Conservation (phyloP, 495 filamentous ascomycete species). For the Evernia prunastri region DNA sequence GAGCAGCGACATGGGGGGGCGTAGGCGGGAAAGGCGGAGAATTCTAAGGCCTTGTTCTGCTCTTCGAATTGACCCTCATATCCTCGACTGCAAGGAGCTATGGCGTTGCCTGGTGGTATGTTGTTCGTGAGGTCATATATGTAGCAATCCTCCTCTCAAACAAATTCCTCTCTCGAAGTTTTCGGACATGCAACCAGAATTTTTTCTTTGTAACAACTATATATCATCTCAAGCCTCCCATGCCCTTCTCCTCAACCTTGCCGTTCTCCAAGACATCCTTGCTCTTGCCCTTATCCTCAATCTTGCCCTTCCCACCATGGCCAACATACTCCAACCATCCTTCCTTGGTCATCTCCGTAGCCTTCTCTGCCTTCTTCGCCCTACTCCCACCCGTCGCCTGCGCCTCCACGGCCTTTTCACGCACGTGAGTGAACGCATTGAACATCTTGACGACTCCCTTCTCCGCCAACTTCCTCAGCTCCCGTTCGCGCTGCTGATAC, state of each 20-base stretch:
- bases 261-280: neutral
- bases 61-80: neutral
- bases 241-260: neutral
- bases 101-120: constrained; percentile 12
- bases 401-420: constrained; percentile 75
- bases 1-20: constrained; percentile 54
- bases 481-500: constrained; percentile 49
- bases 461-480: constrained; percentile 77
- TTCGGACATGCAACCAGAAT: neutral
- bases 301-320: neutral
- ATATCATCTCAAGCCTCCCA: neutral
- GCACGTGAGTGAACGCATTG: constrained; percentile 87
- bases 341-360: constrained; percentile 86
- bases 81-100: constrained; percentile 2
- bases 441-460: constrained; percentile 91
- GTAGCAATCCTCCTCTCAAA: neutral
- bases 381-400: constrained; percentile 65
- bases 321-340: constrained; percentile 84
- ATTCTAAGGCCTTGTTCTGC: constrained; percentile 35
- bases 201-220: neutral
- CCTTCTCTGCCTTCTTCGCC: constrained; percentile 67
- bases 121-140: neutral
- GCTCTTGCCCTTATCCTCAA: constrained; percentile 5
- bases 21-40: constrained; percentile 43
- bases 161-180: neutral